Evolutionary conservation across 108 stramenopile genomes (phyloP), one percentile per base, ranked within the genome.

Genomic region (Parmales sp.): DNA sequence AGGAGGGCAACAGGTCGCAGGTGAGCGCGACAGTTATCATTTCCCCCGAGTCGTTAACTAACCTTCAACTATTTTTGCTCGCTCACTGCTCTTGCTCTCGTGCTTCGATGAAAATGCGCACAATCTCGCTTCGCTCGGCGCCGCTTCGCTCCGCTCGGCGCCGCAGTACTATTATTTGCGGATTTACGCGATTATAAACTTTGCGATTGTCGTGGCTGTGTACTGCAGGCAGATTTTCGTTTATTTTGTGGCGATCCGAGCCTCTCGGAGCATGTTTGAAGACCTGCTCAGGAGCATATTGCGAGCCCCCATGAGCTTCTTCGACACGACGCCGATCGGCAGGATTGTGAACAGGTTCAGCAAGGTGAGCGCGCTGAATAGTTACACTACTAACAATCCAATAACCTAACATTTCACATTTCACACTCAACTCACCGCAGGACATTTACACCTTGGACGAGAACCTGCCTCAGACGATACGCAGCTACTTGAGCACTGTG

Each of bases 371-470:
- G n/a, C n/a, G n/a, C n/a, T n/a, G n/a, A n/a, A n/a, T n/a, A n/a
- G n/a, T n/a, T n/a, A n/a, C n/a, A n/a, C n/a, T n/a, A n/a, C n/a
- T n/a, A n/a, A n/a, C n/a, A n/a, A n/a, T n/a, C n/a, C n/a, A n/a
- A n/a, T n/a, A n/a, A n/a, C n/a, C n/a, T n/a, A n/a, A n/a, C n/a
- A n/a, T n/a, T n/a, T n/a, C n/a, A n/a, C n/a, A n/a, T n/a, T n/a
- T n/a, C n/a, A n/a, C n/a, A n/a, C n/a, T n/a, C n/a, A n/a, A n/a
- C n/a, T n/a, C n/a, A n/a, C n/a, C n/a, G n/a, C n/a, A n/a, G 77
- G 98, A 99, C 72, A 72, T 94, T 43, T 92, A 94, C 74, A 93
- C 93, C 0, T 71, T 98, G 18, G 99, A 99, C 77, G 90, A 94
- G 71, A 64, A 85, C 45, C 78, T 98, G 1, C 76, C 91, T 48